A percentile compares a stretch with the other conserved stretches of the same genome.
phyloP scores from a whole-genome alignment of 2,329 filamentous ascomycete species.

The Claviceps pusilla region DNA sequence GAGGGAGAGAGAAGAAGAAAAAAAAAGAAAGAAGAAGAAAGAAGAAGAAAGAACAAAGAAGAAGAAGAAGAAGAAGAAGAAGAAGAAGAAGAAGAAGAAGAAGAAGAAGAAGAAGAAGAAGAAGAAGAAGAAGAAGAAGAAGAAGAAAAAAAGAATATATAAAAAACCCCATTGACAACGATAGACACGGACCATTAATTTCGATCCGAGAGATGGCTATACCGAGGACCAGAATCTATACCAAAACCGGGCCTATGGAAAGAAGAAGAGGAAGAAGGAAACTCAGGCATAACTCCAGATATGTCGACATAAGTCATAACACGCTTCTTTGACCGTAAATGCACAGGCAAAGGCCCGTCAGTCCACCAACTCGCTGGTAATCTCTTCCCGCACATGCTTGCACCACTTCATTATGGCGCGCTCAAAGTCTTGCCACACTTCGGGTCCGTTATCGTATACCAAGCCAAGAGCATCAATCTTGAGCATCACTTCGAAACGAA shows the following conservation, averaged over 20 bases:
- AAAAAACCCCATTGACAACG: background rate
- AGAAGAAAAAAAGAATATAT: no score
- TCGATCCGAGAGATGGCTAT: background rate
- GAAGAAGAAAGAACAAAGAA: background rate
- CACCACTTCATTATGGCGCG: constrained; percentile 73
- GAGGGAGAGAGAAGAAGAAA: no score
- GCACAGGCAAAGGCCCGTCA: constrained; percentile 2
- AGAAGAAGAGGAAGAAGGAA: background rate
- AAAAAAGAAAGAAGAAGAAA: background rate
- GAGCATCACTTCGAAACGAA: constrained; percentile 79
- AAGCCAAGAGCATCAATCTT: constrained; percentile 75
- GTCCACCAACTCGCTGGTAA: constrained; percentile 48
- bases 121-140: no score
- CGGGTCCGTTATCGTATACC: constrained; percentile 55
- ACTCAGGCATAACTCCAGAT: background rate
- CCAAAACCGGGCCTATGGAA: background rate
- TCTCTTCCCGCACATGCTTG: constrained; percentile 65
- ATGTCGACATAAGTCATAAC: constrained; percentile 7
- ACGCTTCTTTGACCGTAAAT: constrained; percentile 1
- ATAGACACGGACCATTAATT: background rate
- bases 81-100: no score
- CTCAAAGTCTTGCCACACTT: constrained; percentile 72
- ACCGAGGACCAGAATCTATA: background rate
- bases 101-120: no score
- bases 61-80: background rate